Base-by-base conservation (phyloP, 805 yeast species). In the Teunomyces tritomae region DNA sequence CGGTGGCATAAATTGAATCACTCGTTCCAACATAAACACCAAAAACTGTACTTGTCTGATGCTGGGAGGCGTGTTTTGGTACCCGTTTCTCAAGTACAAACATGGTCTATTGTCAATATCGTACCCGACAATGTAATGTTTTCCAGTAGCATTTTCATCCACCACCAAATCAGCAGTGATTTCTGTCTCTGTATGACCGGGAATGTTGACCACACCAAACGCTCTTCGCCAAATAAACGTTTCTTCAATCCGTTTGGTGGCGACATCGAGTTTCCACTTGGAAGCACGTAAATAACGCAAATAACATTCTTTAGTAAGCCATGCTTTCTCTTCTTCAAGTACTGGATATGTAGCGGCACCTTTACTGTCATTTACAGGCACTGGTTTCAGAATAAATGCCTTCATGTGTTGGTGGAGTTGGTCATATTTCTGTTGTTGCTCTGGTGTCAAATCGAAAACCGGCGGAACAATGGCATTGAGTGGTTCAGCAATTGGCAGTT, bases 11-110 rank as follows among this genome's bases (percentile, higher is more conserved):
- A 80, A 88, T 65, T 90, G 95, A 48, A 92, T 91, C 37, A 87
- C 96, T 49, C 91, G 78, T 67, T 94, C 99, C 46, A 94, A 76
- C 90, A 86, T 86, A 71, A 77, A 92, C 5, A 94, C 98, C 63
- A 94, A 74, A 64, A 90, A 97, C 67, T 94, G 96, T n/a, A 94
- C 97, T 63, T 94, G 99, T 57, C 92, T 79, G 52, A 83, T 85
- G 1, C 94, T 82, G 2, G 94, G 82, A 61, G 89, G 88, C 11
- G 99, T 94, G 70, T 94, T 94, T 68, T 94, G 99, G 63, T 96
- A 80, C 10, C 98, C 98, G 0, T 96, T 96, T 65, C 88, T 87
- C 63, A 94, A 76, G 65, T 92, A 92, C 30, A 94, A 71, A 60
- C 97, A 92, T 4, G 99, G 98, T 63, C 99, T 81, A 20, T 85